Evolutionary conservation across 192 early-diverging fungal genomes (phyloP).

Genomic region (Coemansia sp.): DNA sequence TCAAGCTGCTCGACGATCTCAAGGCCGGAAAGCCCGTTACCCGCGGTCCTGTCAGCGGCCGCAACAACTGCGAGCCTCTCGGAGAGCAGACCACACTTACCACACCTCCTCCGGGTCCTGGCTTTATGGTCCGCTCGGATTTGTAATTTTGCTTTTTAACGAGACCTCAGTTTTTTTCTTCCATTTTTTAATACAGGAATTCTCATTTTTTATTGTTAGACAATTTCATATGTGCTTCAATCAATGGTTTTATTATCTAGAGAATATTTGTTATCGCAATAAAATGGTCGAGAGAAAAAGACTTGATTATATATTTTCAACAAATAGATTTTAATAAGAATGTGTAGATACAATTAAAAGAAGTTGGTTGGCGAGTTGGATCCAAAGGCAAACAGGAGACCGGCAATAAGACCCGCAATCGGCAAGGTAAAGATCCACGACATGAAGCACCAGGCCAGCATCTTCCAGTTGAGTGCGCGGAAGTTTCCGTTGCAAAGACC

Average conservation of each 20-base stretch:
- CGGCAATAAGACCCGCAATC: slow-evolving; percentile 64
- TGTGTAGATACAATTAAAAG: slow-evolving; percentile 10
- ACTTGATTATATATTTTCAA: not conserved
- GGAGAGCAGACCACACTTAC: slow-evolving; percentile 81
- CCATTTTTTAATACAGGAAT: not conserved
- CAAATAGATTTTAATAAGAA: not conserved
- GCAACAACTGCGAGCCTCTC: slow-evolving; percentile 87
- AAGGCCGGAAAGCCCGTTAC: slow-evolving; percentile 78
- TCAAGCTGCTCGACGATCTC: slow-evolving; percentile 83
- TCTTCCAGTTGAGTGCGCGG: slow-evolving; percentile 76
- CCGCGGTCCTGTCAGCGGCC: slow-evolving; percentile 82
- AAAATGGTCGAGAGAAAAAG: not conserved
- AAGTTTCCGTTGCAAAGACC: slow-evolving; percentile 72
- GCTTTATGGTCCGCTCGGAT: slow-evolving; percentile 80
- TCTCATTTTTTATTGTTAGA: not conserved
- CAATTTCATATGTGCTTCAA: too few relatives aligned
- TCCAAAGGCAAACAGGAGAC: slow-evolving; percentile 70
- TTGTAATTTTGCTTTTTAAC: slow-evolving; percentile 58
- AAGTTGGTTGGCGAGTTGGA: slow-evolving; percentile 54
- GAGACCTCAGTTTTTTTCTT: not conserved
- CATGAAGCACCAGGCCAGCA: slow-evolving; percentile 63
- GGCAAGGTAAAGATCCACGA: slow-evolving; percentile 81
- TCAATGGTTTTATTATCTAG: too few relatives aligned
- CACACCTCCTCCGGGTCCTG: slow-evolving; percentile 87
- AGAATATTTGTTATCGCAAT: too few relatives aligned